phyloP scores from a whole-genome alignment of 768 basidiomycete species.

The Leccinum rimulosum region DNA sequence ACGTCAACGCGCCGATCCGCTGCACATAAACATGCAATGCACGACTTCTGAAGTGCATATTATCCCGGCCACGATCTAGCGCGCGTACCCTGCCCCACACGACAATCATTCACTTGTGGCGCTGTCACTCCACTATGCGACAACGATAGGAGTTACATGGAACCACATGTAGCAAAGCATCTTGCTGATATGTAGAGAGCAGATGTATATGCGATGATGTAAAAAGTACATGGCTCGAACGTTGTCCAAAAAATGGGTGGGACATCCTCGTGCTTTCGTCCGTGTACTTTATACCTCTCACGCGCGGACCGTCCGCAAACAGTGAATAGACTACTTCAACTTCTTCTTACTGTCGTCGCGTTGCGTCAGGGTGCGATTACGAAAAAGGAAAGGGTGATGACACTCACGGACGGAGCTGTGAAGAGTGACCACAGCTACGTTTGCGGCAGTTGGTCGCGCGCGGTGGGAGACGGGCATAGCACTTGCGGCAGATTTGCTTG shows the following conservation, averaged over 20 bases:
- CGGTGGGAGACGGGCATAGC: conserved; percentile 98
- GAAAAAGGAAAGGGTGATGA: background rate
- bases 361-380: background rate
- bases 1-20: no score
- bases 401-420: conserved; percentile 87
- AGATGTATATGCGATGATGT: conserved; percentile 20
- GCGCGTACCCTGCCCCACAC: background rate
- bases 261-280: conserved; percentile 2
- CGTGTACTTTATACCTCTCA: conserved; percentile 15
- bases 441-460: conserved; percentile 99
- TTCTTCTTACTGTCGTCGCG: conserved; percentile 77
- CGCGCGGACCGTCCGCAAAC: background rate
- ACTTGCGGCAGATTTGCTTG: conserved; percentile 99
- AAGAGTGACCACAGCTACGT: conserved; percentile 86
- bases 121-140: background rate
- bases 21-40: background rate
- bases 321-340: conserved; percentile 67
- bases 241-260: background rate
- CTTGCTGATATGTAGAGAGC: background rate
- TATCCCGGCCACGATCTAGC: background rate
- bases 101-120: background rate
- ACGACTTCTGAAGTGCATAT: background rate
- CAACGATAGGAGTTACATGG: background rate
- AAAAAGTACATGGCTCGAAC: conserved; percentile 19
- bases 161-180: background rate